Conservation (phyloP, 2,329 filamentous ascomycete genomes). For the Cladophialophora exuberans region DNA sequence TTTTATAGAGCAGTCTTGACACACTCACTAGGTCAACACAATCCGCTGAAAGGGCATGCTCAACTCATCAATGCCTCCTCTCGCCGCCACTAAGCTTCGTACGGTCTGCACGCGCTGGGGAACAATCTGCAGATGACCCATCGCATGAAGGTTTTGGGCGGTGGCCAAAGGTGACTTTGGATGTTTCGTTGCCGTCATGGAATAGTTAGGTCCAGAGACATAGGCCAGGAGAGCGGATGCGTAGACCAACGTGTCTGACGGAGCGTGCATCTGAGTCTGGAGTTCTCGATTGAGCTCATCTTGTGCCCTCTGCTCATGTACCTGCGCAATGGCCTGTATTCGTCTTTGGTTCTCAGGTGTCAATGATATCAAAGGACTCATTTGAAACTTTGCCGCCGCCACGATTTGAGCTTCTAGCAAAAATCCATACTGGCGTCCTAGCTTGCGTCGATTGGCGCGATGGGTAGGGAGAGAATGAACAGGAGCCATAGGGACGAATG, state of each 20-base stretch:
- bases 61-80: constrained; percentile 3
- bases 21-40: constrained; percentile 4
- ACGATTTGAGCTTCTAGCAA: constrained; percentile 6
- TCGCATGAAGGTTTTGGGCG: constrained; percentile 2
- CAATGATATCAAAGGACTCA: constrained; percentile 4
- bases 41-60: constrained; percentile 5
- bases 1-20: not conserved
- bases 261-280: not conserved
- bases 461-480: not conserved
- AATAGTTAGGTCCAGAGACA: not conserved
- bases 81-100: not conserved
- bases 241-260: not conserved
- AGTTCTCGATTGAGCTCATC: not conserved
- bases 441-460: constrained; percentile 2
- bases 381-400: constrained; percentile 3
- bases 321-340: not conserved
- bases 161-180: constrained; percentile 3
- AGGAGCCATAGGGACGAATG: constrained; percentile 3
- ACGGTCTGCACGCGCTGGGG: constrained; percentile 2
- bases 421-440: not conserved
- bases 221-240: constrained; percentile 1
- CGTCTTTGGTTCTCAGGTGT: not conserved
- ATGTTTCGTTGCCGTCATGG: not conserved
- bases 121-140: constrained; percentile 6
- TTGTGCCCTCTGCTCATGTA: not conserved